Percentiles rank a stretch among this genome's conserved stretches.
Evolutionary conservation across 1,139 yeast species (phyloP).

Genomic region (Kodamaea arcana): DNA sequence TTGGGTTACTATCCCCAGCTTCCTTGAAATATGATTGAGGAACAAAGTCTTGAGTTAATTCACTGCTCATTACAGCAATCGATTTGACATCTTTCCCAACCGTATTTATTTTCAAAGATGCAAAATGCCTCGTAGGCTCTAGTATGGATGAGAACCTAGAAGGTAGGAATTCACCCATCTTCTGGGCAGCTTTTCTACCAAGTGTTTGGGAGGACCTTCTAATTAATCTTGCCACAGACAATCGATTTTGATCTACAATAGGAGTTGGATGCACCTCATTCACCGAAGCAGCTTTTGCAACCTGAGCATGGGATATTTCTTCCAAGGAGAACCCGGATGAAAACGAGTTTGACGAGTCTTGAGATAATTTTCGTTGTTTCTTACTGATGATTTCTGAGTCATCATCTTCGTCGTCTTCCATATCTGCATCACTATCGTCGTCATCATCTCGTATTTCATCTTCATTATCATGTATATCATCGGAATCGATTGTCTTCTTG

Average conservation of each 20-base stretch:
- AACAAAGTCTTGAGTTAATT: conserved; percentile 34
- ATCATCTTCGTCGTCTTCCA: conserved; percentile 22
- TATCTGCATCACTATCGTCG: conserved; percentile 31
- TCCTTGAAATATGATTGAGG: conserved; percentile 31
- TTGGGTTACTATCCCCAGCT: conserved; percentile 10
- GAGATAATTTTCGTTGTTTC: conserved; percentile 38
- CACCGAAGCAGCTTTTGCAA: conserved; percentile 13
- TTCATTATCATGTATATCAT: conserved; percentile 14
- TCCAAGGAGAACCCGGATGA: conserved; percentile 25
- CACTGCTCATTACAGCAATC: conserved; percentile 54
- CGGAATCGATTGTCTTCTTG: conserved; percentile 20
- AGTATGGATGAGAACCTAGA: conserved; percentile 78
- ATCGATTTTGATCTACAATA: conserved; percentile 61
- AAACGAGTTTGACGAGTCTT: conserved; percentile 34
- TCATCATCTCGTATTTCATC: conserved; percentile 38
- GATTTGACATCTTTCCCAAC: conserved; percentile 57
- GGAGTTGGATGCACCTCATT: conserved; percentile 43
- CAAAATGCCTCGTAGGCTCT: conserved; percentile 93
- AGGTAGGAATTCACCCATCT: conserved; percentile 84
- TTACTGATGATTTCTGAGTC: conserved; percentile 21
- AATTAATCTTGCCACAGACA: conserved; percentile 68
- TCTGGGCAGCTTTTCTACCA: conserved; percentile 79
- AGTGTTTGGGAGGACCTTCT: conserved; percentile 54
- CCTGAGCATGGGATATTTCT: conserved; percentile 7
- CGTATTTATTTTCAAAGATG: conserved; percentile 79